Percentiles rank a stretch among this genome's conserved stretches.
Conservation (phyloP, 192 early-diverging fungal genomes). For the Coemansia sp. region DNA sequence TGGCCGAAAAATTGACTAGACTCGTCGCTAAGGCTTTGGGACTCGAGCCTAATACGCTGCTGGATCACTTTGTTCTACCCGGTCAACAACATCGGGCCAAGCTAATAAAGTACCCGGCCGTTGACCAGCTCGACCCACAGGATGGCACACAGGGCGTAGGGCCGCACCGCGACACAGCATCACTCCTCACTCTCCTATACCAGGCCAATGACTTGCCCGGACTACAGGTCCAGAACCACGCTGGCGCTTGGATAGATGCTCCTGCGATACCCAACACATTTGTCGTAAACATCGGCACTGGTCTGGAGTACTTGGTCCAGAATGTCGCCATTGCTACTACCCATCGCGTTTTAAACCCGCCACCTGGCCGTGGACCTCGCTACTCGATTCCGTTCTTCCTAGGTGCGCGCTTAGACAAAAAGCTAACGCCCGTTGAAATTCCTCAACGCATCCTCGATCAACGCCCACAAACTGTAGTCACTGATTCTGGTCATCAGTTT, state of each 20-base stretch:
- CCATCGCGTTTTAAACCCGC: conserved; percentile 63
- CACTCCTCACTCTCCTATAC: conserved; percentile 58
- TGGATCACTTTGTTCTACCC: conserved; percentile 16
- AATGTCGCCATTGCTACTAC: conserved; percentile 61
- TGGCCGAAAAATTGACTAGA: conserved; percentile 55
- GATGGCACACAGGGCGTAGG: conserved; percentile 56
- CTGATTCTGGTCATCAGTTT: conserved; percentile 50
- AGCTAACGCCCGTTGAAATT: conserved; percentile 44
- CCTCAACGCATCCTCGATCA: conserved; percentile 21
- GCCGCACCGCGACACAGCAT: conserved; percentile 54
- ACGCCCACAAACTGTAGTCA: conserved; percentile 24
- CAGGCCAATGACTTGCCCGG: conserved; percentile 64
- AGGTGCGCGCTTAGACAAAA: conserved; percentile 46
- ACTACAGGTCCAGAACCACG: conserved; percentile 66
- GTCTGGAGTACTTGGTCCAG: conserved; percentile 61
- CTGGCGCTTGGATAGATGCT: conserved; percentile 67
- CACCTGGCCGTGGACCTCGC: conserved; percentile 48
- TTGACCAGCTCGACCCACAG: conserved; percentile 19
- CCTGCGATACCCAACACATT: conserved; percentile 62
- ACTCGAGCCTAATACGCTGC: conserved; percentile 37
- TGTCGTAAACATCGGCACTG: conserved; percentile 71
- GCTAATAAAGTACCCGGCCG: conserved; percentile 38
- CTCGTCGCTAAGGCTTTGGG: conserved; percentile 60
- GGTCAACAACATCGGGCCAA: conserved; percentile 27
- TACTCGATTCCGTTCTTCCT: conserved; percentile 66